A percentile compares a stretch with the other conserved stretches of the same genome.
phyloP scores from a whole-genome alignment of 2,329 filamentous ascomycete species.

The Penicillium janthinellum region DNA sequence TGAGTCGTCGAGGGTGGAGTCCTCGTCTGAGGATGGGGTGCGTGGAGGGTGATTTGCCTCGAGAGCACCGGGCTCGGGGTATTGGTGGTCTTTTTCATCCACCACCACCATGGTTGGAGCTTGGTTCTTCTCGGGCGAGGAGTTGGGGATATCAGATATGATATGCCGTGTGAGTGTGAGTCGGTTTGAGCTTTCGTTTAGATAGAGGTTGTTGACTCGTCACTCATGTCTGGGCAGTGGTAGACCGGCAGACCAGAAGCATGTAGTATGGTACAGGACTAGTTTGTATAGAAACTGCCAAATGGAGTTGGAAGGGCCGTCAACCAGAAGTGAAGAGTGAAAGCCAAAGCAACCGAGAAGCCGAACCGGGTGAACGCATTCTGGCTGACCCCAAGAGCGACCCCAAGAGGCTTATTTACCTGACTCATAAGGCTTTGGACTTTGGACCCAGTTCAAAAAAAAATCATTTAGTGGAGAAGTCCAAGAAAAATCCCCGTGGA shows the following conservation, averaged over 20 bases:
- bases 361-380: not conserved
- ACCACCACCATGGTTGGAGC: not conserved
- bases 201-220: not conserved
- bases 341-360: not conserved
- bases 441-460: not conserved
- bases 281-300: not conserved
- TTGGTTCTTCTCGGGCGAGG: not conserved
- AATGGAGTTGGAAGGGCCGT: not conserved
- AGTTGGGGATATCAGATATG: not conserved
- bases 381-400: not conserved
- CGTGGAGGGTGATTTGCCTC: conserved; percentile 9
- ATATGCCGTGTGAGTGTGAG: not conserved
- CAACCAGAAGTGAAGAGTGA: not conserved
- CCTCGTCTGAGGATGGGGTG: conserved; percentile 20
- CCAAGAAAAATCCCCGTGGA: not conserved
- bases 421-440: conserved; percentile 7
- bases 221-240: conserved; percentile 7
- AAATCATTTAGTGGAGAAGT: not conserved
- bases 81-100: conserved; percentile 9
- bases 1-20: conserved; percentile 12
- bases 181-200: not conserved
- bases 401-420: not conserved
- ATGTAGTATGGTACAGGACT: not conserved
- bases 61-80: conserved; percentile 3
- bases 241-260: not conserved